These are phyloP conservation scores for Eimeria sp. DNA, from an alignment of 169 alveolate species.

Conservation along the genomic window DNA sequence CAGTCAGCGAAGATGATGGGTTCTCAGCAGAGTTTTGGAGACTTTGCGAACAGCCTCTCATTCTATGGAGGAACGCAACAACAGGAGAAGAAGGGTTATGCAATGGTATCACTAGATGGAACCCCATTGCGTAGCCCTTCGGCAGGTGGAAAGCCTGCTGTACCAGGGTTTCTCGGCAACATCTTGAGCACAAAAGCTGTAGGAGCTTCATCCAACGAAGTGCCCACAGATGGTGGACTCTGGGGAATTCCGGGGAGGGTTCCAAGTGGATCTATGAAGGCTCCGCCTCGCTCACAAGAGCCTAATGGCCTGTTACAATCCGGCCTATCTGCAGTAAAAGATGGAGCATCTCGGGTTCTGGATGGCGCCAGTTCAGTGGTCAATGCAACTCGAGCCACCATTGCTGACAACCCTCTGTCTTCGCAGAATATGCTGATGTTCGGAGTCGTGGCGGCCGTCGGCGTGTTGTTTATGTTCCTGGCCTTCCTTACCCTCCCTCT, in stretches of 20 bases:
- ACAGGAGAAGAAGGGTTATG: slow-evolving; percentile 66
- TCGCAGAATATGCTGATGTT: slow-evolving; percentile 79
- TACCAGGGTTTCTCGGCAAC: slow-evolving; percentile 74
- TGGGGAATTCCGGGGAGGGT: slow-evolving; percentile 53
- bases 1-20: slow-evolving; percentile 64
- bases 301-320: slow-evolving; percentile 77
- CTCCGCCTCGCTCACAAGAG: slow-evolving; percentile 64
- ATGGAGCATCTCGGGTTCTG: slow-evolving; percentile 75
- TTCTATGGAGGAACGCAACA: slow-evolving; percentile 78
- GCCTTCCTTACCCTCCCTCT: slow-evolving; percentile 83
- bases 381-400: slow-evolving; percentile 74
- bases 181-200: slow-evolving; percentile 54
- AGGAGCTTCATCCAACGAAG: neutral
- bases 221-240: slow-evolving; percentile 17
- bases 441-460: slow-evolving; percentile 83
- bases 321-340: slow-evolving; percentile 80
- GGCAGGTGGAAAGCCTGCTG: slow-evolving; percentile 44
- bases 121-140: slow-evolving; percentile 62
- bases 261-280: slow-evolving; percentile 72
- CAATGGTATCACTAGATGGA: slow-evolving; percentile 71
- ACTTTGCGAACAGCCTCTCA: slow-evolving; percentile 77
- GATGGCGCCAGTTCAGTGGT: slow-evolving; percentile 68
- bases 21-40: slow-evolving; percentile 77
- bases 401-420: slow-evolving; percentile 64
- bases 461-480: slow-evolving; percentile 78